phyloP scores from a whole-genome alignment of 805 yeast genomes.

The Monosporozyma aquatica region DNA sequence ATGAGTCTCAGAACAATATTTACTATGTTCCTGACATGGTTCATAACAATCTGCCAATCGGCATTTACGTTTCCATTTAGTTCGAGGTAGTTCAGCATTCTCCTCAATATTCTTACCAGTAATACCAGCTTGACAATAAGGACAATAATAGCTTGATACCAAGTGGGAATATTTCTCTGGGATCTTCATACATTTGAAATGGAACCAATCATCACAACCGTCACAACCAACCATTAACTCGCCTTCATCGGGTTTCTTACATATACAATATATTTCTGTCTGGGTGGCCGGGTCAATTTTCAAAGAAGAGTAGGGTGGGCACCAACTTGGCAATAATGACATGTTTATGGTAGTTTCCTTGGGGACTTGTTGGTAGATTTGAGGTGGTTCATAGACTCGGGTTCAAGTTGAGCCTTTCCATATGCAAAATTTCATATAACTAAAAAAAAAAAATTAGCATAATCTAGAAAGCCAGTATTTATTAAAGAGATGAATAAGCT shows the following conservation, averaged over 20 bases:
- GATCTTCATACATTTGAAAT: slow-evolving; percentile 66
- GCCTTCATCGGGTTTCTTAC: slow-evolving; percentile 71
- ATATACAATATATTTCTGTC: slow-evolving; percentile 66
- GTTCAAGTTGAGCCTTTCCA: no score
- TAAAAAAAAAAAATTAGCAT: no score
- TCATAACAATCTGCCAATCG: slow-evolving; percentile 44
- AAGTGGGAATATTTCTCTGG: slow-evolving; percentile 42
- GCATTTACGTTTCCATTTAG: slow-evolving; percentile 73
- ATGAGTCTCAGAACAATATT: slow-evolving; percentile 70
- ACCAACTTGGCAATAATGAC: slow-evolving; percentile 25
- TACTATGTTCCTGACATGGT: slow-evolving; percentile 36
- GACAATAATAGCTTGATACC: slow-evolving; percentile 61
- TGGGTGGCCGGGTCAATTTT: slow-evolving; percentile 26
- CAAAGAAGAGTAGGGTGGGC: slow-evolving; percentile 21
- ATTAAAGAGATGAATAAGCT: no score
- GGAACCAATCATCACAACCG: slow-evolving; percentile 93
- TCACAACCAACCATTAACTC: slow-evolving; percentile 90
- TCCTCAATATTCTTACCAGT: slow-evolving; percentile 23
- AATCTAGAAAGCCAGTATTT: no score
- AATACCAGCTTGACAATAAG: slow-evolving; percentile 48
- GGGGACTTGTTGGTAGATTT: no score
- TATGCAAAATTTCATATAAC: no score
- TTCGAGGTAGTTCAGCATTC: slow-evolving; percentile 30
- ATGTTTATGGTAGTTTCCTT: no score
- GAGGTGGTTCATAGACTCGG: no score